These are phyloP conservation scores for Aquilaria sinensis DNA, from an alignment of 345 rosid species.

Conservation along the genomic window DNA sequence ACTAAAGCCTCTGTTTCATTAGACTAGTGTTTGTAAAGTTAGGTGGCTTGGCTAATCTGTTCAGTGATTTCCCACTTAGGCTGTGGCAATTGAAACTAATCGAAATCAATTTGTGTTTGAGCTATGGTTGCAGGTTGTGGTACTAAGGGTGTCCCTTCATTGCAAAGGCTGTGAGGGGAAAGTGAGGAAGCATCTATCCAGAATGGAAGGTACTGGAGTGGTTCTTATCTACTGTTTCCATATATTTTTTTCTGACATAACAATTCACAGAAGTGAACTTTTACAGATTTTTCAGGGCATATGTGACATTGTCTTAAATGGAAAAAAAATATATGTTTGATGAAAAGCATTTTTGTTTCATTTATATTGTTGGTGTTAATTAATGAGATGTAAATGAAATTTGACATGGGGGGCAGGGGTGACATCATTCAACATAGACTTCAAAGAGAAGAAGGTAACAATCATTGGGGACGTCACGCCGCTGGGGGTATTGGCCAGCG, in stretches of 20 bases:
- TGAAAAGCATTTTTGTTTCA: neutral
- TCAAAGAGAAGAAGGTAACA: slow-evolving; percentile 85
- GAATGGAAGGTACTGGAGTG: slow-evolving; percentile 62
- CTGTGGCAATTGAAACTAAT: slow-evolving; percentile 5
- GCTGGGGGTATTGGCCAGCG: slow-evolving; percentile 56
- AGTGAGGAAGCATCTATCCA: slow-evolving; percentile 82
- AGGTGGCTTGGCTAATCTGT: too few relatives aligned
- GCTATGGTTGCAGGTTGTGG: slow-evolving; percentile 86
- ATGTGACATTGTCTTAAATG: neutral
- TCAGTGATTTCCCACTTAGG: neutral
- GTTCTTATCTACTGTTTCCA: too few relatives aligned
- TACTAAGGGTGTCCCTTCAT: slow-evolving; percentile 83
- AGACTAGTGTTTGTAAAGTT: neutral
- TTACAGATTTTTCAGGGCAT: neutral
- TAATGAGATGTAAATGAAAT: neutral
- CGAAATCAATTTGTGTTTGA: slow-evolving; percentile 19
- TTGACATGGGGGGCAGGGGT: slow-evolving; percentile 48
- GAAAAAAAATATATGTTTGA: neutral
- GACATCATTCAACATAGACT: slow-evolving; percentile 80
- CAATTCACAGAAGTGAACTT: too few relatives aligned
- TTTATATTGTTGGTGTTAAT: neutral
- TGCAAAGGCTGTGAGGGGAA: slow-evolving; percentile 91
- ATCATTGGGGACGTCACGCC: slow-evolving; percentile 79
- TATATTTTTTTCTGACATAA: too few relatives aligned
- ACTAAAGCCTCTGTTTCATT: neutral